Base-by-base conservation (phyloP, 768 basidiomycete species). In the Hypsizygus marmoreus region DNA sequence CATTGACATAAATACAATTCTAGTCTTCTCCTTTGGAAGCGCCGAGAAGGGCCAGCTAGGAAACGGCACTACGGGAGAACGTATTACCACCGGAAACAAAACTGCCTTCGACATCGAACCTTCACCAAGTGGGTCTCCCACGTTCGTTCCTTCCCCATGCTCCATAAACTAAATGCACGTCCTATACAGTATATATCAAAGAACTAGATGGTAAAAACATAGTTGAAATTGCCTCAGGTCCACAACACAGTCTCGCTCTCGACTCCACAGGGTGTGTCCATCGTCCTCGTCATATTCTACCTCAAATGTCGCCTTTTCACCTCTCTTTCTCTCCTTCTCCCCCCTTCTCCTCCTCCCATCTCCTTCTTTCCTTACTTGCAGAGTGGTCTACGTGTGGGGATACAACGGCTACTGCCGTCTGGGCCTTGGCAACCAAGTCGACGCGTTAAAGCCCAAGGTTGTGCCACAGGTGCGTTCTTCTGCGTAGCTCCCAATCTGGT, bases 31-130 rank as follows among this genome's bases (percentile, higher is more conserved):
- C 1, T 87, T 93, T 52, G 95, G 95, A 25, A 94, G 90, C 40
- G 91, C 84, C 16, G 94, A 97, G 66, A 84, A 91, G 47, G 95
- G 95, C 1, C 95, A 97, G 54, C 73, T 97, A 0, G 95, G 93
- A 0, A 95, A 92, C 62, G 95, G 95, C 13, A 82, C 82, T 52
- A 95, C 92, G 0, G 92, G 95, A n/a, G 93, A 95, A 65, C 81
- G 91, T 26, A 90, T 95, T 47, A 80, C 85, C 7, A 86, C 88
- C 1, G 89, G 88, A 14, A 91, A 91, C 56, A 92, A 92, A 66
- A 81, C 84, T 0, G 83, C 80, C 9, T 95, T 79, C 57, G 94
- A 95, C 58, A 76, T 88, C 14, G 85, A 91, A 55, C 67, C 72
- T 25, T 74, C 80, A 7, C 89, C 90, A 19, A 71, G 90, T 88